Evolutionary conservation across 139 green algal genomes (phyloP).

Genomic region (Edaphochlamys debaryana): DNA sequence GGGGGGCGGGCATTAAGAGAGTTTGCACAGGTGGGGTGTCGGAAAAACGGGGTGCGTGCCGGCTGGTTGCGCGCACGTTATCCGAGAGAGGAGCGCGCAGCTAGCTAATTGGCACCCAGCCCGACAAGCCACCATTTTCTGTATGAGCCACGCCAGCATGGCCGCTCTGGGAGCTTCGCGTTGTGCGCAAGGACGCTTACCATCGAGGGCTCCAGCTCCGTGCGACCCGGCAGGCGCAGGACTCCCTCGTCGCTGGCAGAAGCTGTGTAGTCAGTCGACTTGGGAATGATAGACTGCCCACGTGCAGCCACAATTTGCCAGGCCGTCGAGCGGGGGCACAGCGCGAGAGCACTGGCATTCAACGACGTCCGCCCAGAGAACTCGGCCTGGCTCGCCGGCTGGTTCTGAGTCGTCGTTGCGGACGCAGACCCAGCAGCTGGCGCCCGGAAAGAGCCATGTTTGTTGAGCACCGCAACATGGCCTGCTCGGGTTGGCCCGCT

Average conservation of each 20-base stretch:
- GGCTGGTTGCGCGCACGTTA: too few species aligned
- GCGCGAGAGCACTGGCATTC: neutral
- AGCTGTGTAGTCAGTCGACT: constrained; percentile 73
- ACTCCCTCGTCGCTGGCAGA: constrained; percentile 77
- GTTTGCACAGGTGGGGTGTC: too few species aligned
- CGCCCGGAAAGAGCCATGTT: constrained; percentile 2
- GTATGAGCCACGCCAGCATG: too few species aligned
- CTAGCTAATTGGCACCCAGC: too few species aligned
- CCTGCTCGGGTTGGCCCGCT: too few species aligned
- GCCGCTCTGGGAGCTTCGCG: too few species aligned
- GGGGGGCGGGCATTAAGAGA: too few species aligned
- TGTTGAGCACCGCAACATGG: neutral
- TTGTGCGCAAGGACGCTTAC: too few species aligned
- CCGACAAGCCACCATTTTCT: too few species aligned
- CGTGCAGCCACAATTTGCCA: constrained; percentile 2
- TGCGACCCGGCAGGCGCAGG: constrained; percentile 74
- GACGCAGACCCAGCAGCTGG: neutral
- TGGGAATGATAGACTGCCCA: neutral
- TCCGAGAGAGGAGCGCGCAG: too few species aligned
- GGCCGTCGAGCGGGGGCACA: neutral
- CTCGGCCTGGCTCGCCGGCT: neutral
- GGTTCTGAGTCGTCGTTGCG: neutral
- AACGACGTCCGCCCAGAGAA: constrained; percentile 9
- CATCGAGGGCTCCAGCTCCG: constrained; percentile 64
- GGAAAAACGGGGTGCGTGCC: too few species aligned